Conservation (phyloP, 306 rosid species). For the Citrullus amarus region DNA sequence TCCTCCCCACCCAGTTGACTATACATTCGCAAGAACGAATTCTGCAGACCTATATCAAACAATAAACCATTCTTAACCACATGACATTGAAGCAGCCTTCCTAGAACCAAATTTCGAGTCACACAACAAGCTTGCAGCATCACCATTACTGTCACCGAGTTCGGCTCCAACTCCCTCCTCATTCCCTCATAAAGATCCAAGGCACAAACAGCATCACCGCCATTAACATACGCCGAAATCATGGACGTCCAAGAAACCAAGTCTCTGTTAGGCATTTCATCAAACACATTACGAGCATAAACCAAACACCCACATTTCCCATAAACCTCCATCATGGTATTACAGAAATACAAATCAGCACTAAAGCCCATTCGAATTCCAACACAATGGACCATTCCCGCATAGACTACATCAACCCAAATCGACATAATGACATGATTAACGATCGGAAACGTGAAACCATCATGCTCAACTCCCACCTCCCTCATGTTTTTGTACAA, state of each 20-base stretch:
- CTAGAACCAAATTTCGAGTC: not conserved
- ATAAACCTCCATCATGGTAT: slow-evolving; percentile 32
- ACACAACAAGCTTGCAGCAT: not conserved
- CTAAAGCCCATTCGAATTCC: slow-evolving; percentile 37
- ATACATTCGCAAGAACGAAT: not conserved
- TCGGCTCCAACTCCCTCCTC: not conserved
- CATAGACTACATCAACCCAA: slow-evolving; percentile 15
- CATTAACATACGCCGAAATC: not conserved
- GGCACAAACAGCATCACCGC: not conserved
- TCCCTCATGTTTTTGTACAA: slow-evolving; percentile 29
- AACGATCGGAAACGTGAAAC: slow-evolving; percentile 34
- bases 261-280: not conserved
- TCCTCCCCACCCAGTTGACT: not conserved
- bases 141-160: not conserved
- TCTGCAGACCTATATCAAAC: not conserved
- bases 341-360: slow-evolving; percentile 36
- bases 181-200: not conserved
- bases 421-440: slow-evolving; percentile 22
- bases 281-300: not conserved
- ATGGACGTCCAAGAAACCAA: not conserved
- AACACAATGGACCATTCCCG: slow-evolving; percentile 37
- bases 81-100: not conserved
- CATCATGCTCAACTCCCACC: slow-evolving; percentile 29
- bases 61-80: not conserved
- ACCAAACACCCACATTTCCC: not conserved